Base-by-base conservation (phyloP, 768 basidiomycete genomes). In the Trametes meyenii region DNA sequence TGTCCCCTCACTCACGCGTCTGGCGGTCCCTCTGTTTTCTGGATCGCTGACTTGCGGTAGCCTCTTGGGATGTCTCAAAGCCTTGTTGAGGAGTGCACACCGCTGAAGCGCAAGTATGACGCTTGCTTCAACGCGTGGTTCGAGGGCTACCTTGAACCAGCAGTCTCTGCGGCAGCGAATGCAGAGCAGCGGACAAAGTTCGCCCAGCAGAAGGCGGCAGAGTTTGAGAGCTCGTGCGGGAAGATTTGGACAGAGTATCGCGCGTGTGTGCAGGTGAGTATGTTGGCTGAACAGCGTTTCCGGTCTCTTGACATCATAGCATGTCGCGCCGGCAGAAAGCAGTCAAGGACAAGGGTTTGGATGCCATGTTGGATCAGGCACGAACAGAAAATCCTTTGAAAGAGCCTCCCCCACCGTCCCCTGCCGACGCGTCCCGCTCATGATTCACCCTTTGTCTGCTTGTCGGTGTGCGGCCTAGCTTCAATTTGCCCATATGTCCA, bases 101-200 rank as follows among this genome's bases (percentile, higher is more conserved):
- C 91, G 0, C 81, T 96, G 60, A 98, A 98, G 74, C 85, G 86
- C 54, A 77, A 85, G 57, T 98, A 97, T 72, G 96, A 98, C 74
- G 79, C 90, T 0, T 98, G 96, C 79, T 98, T 98, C 78, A 97
- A 97, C 69, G 85, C 90, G 8, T 98, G 96, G 96, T 95, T 99
- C 67, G 95, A 97, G 74, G 94, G 92, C 12, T 99, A 98, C 73
- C 85, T 98, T 23, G 90, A 94, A 70, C 94, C 94, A 10, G 87
- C 85, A 11, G 79, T 89, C 17, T 69, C 75, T 26, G 69, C 85
- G 10, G 78, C 88, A 17, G 69, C 71, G 50, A 72, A 75, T 35
- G 69, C 79, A 13, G 77, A 81, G 54, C 76, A 82, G 58, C 84
- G 85, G 49, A 76, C 80, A 16, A 83, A 79, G 48, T 87, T 89